Evolutionary conservation across 2,329 filamentous ascomycete genomes (phyloP).

Genomic region (Aspergillus pseudoglaucus): DNA sequence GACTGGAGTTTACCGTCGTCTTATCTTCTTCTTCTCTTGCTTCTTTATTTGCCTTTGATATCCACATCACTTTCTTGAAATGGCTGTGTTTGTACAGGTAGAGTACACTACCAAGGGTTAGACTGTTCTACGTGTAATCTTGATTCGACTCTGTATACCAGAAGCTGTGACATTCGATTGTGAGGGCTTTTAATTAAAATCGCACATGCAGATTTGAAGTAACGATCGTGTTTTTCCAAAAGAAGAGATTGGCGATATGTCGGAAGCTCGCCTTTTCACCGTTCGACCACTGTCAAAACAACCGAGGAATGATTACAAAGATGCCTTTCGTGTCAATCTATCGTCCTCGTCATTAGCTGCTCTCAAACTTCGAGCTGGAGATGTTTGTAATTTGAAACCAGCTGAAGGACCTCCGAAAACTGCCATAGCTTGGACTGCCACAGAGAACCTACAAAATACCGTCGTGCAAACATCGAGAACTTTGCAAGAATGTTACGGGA

Average conservation of each 20-base stretch:
- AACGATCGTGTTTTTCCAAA: not conserved
- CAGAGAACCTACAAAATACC: constrained; percentile 59
- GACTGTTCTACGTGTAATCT: too few relatives aligned
- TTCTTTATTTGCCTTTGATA: too few relatives aligned
- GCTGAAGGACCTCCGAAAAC: constrained; percentile 41
- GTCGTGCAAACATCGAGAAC: constrained; percentile 66
- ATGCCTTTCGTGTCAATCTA: constrained; percentile 55
- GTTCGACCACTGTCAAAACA: constrained; percentile 50
- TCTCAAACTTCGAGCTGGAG: constrained; percentile 52
- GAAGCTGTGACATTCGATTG: too few relatives aligned
- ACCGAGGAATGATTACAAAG: constrained; percentile 44
- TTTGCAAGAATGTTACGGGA: constrained; percentile 64
- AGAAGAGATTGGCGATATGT: constrained; percentile 19
- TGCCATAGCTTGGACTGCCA: constrained; percentile 58
- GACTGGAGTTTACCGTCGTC: too few relatives aligned
- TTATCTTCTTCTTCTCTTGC: too few relatives aligned
- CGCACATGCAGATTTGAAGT: too few relatives aligned
- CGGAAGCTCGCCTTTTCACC: constrained; percentile 41
- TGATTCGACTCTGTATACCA: too few relatives aligned
- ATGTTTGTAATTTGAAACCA: constrained; percentile 44
- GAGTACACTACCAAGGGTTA: too few relatives aligned
- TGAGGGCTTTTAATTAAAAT: too few relatives aligned
- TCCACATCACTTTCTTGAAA: too few relatives aligned
- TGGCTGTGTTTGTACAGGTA: too few relatives aligned
- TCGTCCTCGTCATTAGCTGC: constrained; percentile 50